Evolutionary conservation across 768 basidiomycete species (phyloP).

Genomic region (Artomyces pyxidatus): DNA sequence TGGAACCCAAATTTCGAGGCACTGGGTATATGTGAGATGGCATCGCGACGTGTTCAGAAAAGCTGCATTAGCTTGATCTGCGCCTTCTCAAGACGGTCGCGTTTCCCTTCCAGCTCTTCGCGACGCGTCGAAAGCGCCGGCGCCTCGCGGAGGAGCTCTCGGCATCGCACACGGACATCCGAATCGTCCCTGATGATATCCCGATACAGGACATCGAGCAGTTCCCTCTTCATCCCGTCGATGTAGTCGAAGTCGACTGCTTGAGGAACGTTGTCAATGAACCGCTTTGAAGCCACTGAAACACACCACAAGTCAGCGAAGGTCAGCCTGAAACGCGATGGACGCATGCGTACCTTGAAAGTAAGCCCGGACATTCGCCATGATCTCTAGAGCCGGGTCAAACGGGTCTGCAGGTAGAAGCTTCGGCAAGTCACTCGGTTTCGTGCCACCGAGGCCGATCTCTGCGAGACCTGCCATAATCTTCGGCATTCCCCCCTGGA

Average conservation of each 20-base stretch:
- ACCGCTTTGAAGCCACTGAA: conserved; percentile 49
- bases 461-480: conserved; percentile 29
- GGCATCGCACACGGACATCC: conserved; percentile 36
- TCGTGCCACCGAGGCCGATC: conserved; percentile 31
- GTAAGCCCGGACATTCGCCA: conserved; percentile 66
- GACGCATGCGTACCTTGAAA: conserved; percentile 51
- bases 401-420: conserved; percentile 42
- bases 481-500: conserved; percentile 27
- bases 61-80: no score
- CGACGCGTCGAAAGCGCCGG: conserved; percentile 32
- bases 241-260: conserved; percentile 50
- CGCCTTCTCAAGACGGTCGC: conserved; percentile 44
- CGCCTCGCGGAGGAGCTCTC: conserved; percentile 42
- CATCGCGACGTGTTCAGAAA: no score
- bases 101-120: conserved; percentile 39
- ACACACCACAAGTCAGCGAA: not conserved
- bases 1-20: no score
- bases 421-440: conserved; percentile 35
- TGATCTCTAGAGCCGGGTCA: conserved; percentile 51
- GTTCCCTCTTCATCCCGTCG: conserved; percentile 33
- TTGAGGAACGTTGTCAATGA: conserved; percentile 47
- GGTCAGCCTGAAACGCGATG: not conserved
- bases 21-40: no score
- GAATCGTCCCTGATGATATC: conserved; percentile 42
- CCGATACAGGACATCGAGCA: conserved; percentile 34